Conservation (phyloP, 1,284 basidiomycete genomes). For the Microbotryomycetes sp. region DNA sequence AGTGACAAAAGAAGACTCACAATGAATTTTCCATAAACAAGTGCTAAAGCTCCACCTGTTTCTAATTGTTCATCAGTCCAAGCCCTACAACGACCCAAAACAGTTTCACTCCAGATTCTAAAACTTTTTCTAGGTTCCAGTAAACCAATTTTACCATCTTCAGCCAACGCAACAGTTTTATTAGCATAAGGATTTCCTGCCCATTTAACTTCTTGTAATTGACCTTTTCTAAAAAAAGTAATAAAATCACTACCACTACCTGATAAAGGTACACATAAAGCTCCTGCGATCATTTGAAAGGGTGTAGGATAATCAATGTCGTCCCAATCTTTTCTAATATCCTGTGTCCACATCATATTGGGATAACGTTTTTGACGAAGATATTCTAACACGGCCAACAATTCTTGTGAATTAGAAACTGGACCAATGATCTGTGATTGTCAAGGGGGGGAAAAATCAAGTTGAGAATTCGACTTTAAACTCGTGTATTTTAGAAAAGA, state of each 20-base stretch:
- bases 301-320: constrained; percentile 64
- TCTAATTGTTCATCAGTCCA: constrained; percentile 87
- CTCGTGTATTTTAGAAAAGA: background rate
- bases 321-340: constrained; percentile 64
- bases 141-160: constrained; percentile 36
- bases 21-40: constrained; percentile 79
- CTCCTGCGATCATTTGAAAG: constrained; percentile 66
- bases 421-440: constrained; percentile 61
- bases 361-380: constrained; percentile 64
- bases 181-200: constrained; percentile 67
- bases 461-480: constrained; percentile 16
- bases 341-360: constrained; percentile 61
- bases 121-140: constrained; percentile 74
- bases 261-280: constrained; percentile 62
- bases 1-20: background rate
- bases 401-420: constrained; percentile 74
- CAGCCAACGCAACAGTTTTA: constrained; percentile 36
- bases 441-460: background rate
- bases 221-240: constrained; percentile 71
- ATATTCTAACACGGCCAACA: constrained; percentile 76
- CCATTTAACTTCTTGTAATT: constrained; percentile 66
- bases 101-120: constrained; percentile 70
- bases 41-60: constrained; percentile 73
- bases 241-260: constrained; percentile 53
- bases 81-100: constrained; percentile 61